Evolutionary conservation across 257 asterid genomes (phyloP), one percentile per base, ranked within the genome.

Genomic region (Vinca minor): DNA sequence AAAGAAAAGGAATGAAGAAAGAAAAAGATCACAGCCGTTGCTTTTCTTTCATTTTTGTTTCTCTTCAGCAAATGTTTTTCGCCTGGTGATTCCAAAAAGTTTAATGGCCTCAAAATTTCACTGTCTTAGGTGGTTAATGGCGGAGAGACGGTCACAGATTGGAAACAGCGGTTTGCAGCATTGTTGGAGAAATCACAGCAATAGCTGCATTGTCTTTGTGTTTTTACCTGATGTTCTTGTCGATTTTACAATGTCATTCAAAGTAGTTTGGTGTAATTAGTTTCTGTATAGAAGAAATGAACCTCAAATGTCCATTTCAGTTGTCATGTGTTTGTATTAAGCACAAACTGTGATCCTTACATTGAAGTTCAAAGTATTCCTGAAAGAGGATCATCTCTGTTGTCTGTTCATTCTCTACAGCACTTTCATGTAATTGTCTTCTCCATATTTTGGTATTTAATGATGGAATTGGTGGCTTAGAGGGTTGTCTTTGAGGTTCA

Each of bases 111-210:
- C 45, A 23, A 1, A 50, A 4, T 58, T 15, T 21, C 25, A 7
- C 17, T 39, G 23, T 48, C 17, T 7, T 46, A 92, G 98, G 96
- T 87, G 66, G 87, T 80, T 32, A 92, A 92, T 74, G 98, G 95
- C 31, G 84, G 35, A 6, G 86, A 83, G 74, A 81, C 72, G 65
- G 85, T 92, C 57, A 75, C 81, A 25, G 95, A 89, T 59, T 92
- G 98, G 96, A 87, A 82, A 74, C 60, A 63, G 35, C 71, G 84
- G 35, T 89, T 92, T 64, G 82, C 80, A 42, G 69, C 72, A 21
- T 61, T 91, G 78, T 72, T 87, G 83, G 83, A 78, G 56, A 76
- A 69, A 69, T 71, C 87, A 13, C 20, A 59, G 57, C 57, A 62
- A 67, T 75, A 77, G 56, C 49, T 55, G 31, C 45, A 34, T 34